A percentile compares a stretch with the other conserved stretches of the same genome.
phyloP scores from a whole-genome alignment of 345 rosid genomes.

The Pseudoturritis turrita region DNA sequence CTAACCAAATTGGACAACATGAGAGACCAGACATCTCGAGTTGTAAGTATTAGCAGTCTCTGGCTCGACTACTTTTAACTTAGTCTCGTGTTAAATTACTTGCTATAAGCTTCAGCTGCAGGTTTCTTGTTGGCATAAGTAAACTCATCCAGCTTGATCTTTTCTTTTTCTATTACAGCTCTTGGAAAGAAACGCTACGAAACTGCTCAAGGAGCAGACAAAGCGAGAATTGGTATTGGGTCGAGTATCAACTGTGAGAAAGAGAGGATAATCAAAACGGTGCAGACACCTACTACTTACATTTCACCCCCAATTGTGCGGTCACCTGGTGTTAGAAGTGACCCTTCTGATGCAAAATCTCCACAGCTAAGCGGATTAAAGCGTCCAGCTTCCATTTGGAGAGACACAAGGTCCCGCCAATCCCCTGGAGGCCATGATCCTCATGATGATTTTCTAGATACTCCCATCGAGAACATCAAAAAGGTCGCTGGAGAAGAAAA shows the following conservation, averaged over 20 bases:
- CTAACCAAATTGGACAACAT: conserved; percentile 29
- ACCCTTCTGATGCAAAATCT: conserved; percentile 37
- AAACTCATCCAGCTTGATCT: background rate
- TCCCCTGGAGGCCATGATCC: conserved; percentile 55
- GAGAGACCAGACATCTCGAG: conserved; percentile 31
- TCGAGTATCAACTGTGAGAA: conserved; percentile 30
- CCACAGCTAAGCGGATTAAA: conserved; percentile 46
- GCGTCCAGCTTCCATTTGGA: conserved; percentile 69
- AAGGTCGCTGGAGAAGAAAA: conserved; percentile 37
- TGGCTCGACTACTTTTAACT: background rate
- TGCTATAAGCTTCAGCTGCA: background rate
- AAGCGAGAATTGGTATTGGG: conserved; percentile 37
- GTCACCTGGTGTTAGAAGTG: conserved; percentile 21
- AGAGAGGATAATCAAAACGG: conserved; percentile 32
- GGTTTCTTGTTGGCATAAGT: conserved; percentile 1
- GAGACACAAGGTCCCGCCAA: conserved; percentile 65
- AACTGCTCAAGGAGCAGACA: conserved; percentile 21
- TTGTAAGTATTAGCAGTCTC: conserved; percentile 38
- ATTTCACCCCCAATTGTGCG: conserved; percentile 30
- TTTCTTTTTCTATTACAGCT: conserved; percentile 28
- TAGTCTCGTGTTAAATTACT: background rate
- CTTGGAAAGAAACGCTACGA: conserved; percentile 22
- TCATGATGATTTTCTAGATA: conserved; percentile 88
- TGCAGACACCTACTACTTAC: conserved; percentile 34
- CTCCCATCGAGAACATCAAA: conserved; percentile 64